Conservation (phyloP, 768 basidiomycete species). For the Kwoniella sp. region DNA sequence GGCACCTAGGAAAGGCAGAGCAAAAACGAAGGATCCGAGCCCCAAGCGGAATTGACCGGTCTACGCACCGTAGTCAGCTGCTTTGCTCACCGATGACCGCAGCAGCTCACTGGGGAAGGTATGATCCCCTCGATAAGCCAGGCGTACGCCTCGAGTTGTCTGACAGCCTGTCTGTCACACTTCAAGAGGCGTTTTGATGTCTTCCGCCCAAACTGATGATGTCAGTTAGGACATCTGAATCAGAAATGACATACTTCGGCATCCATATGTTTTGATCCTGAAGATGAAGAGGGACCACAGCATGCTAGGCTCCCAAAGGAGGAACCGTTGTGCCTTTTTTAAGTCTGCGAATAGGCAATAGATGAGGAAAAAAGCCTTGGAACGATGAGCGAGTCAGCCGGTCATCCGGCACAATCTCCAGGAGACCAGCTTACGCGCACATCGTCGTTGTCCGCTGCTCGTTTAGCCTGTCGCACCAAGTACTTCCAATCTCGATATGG, state of each 20-base stretch:
- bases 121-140: constrained; percentile 1
- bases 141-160: background rate
- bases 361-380: constrained; percentile 1
- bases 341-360: constrained; percentile 4
- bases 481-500: constrained; percentile 3
- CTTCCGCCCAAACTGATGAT: background rate
- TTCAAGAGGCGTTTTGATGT: background rate
- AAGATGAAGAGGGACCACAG: too few relatives aligned
- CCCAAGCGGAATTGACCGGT: background rate
- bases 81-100: background rate
- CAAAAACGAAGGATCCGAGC: background rate
- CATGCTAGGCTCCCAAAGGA: background rate
- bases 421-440: constrained; percentile 7
- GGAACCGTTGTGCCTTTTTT: background rate
- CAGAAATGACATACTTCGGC: background rate
- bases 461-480: background rate
- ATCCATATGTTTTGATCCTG: constrained; percentile 1
- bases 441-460: constrained; percentile 3
- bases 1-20: background rate
- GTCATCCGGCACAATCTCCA: background rate
- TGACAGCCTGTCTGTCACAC: background rate
- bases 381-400: background rate
- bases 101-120: constrained; percentile 2
- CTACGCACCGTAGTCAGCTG: background rate
- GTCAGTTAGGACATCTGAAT: background rate